Percentiles rank a stretch among this genome's conserved stretches.
Conservation (phyloP, 306 rosid genomes). For the Albizia julibrissin region DNA sequence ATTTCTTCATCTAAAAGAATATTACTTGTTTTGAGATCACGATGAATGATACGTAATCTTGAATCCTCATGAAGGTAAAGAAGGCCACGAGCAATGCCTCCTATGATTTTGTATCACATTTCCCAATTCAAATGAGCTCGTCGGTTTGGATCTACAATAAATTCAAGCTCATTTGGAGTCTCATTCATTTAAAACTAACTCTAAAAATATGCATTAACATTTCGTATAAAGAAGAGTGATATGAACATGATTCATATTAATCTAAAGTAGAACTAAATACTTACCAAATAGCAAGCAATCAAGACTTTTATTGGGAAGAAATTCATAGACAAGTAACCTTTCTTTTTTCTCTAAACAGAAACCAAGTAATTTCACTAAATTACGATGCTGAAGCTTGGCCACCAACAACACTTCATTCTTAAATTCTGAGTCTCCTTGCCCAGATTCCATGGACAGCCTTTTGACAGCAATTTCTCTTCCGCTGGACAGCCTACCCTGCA, state of each 20-base stretch:
- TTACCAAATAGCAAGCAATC: background rate
- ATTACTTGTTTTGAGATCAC: background rate
- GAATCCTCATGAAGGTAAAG: no score
- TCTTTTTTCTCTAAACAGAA: background rate
- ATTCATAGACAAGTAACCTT: background rate
- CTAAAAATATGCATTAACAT: no score
- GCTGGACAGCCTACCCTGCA: background rate
- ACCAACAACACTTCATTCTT: background rate
- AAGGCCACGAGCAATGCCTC: background rate
- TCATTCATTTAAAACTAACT: no score
- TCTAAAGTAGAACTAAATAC: background rate
- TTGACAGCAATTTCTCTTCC: background rate
- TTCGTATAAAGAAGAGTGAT: background rate
- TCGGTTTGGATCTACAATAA: background rate
- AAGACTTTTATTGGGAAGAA: background rate
- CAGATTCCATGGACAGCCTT: background rate
- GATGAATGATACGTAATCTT: background rate
- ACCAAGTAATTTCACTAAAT: background rate
- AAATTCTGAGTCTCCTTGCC: background rate
- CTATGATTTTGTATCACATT: background rate
- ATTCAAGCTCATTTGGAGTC: background rate
- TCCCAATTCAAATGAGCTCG: background rate
- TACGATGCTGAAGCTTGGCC: background rate
- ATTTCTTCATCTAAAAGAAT: background rate
- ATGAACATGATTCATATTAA: background rate